These are phyloP conservation scores for Ceratocystis colombiana DNA, from an alignment of 2,329 filamentous ascomycete species.

Conservation along the genomic window DNA sequence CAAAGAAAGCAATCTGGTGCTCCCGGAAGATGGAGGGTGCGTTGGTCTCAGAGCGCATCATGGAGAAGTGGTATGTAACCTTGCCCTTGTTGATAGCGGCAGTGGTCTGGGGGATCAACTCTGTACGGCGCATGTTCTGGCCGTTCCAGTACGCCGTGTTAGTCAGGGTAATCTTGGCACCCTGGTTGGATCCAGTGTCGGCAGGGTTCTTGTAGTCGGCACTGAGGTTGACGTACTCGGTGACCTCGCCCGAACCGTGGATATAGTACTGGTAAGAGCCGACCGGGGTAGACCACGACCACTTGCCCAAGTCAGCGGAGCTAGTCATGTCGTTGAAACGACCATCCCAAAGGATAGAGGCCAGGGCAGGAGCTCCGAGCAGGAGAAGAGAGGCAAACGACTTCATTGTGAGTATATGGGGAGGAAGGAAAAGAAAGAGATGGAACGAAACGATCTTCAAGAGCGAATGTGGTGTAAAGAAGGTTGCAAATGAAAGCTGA, in stretches of 20 bases:
- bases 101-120: constrained; percentile 61
- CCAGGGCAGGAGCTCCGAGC: constrained; percentile 21
- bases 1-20: constrained; percentile 56
- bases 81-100: constrained; percentile 56
- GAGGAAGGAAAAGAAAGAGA: constrained; percentile 22
- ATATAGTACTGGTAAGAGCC: constrained; percentile 68
- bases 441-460: constrained; percentile 23
- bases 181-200: constrained; percentile 51
- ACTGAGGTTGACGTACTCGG: constrained; percentile 52
- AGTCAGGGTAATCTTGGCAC: constrained; percentile 57
- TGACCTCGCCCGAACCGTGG: constrained; percentile 49
- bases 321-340: constrained; percentile 51
- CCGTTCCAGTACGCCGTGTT: constrained; percentile 60
- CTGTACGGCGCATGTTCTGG: constrained; percentile 61
- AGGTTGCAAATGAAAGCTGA: not conserved
- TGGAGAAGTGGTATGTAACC: constrained; percentile 62
- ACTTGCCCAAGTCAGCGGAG: constrained; percentile 46
- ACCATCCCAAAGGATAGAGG: constrained; percentile 50
- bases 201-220: constrained; percentile 54
- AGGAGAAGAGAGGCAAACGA: constrained; percentile 22
- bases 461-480: constrained; percentile 18
- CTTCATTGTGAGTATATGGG: constrained; percentile 24
- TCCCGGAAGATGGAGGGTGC: constrained; percentile 52
- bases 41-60: constrained; percentile 50
- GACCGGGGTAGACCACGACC: constrained; percentile 59